A percentile compares a stretch with the other conserved stretches of the same genome.
These are phyloP conservation scores for Entomortierella beljakovae DNA, from an alignment of 192 early-diverging fungal genomes.

Conservation along the genomic window DNA sequence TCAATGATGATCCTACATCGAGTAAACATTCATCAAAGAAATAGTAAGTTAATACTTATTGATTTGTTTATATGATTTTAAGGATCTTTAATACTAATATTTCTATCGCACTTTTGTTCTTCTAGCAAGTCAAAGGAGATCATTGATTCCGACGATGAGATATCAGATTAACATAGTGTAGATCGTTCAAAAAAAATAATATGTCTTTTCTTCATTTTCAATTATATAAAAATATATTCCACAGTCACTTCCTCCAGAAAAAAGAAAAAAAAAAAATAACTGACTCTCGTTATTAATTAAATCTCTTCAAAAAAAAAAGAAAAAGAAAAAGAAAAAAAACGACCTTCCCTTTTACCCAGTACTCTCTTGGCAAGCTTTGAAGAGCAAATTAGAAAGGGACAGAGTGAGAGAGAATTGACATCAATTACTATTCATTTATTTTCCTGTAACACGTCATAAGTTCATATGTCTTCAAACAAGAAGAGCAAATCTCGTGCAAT, in stretches of 20 bases:
- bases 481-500: slow-evolving; percentile 52
- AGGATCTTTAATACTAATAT: neutral
- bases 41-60: slow-evolving; percentile 29
- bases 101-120: neutral
- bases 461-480: slow-evolving; percentile 34
- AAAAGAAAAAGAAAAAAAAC: too few relatives aligned
- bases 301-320: too few relatives aligned
- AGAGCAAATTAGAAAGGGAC: too few relatives aligned
- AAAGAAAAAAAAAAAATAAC: too few relatives aligned
- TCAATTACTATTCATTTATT: neutral
- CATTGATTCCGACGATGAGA: slow-evolving; percentile 48
- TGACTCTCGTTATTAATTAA: too few relatives aligned
- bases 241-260: too few relatives aligned
- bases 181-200: neutral
- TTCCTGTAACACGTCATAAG: neutral
- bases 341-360: too few relatives aligned
- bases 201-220: neutral
- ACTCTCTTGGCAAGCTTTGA: too few relatives aligned
- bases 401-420: too few relatives aligned
- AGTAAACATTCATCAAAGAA: slow-evolving; percentile 38
- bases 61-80: neutral
- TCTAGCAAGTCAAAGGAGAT: slow-evolving; percentile 52
- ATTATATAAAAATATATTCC: neutral
- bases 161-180: slow-evolving; percentile 20
- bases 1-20: slow-evolving; percentile 25